Evolutionary conservation across 2,329 filamentous ascomycete genomes (phyloP), one percentile per base, ranked within the genome.

Genomic region (Clonostachys sp.): DNA sequence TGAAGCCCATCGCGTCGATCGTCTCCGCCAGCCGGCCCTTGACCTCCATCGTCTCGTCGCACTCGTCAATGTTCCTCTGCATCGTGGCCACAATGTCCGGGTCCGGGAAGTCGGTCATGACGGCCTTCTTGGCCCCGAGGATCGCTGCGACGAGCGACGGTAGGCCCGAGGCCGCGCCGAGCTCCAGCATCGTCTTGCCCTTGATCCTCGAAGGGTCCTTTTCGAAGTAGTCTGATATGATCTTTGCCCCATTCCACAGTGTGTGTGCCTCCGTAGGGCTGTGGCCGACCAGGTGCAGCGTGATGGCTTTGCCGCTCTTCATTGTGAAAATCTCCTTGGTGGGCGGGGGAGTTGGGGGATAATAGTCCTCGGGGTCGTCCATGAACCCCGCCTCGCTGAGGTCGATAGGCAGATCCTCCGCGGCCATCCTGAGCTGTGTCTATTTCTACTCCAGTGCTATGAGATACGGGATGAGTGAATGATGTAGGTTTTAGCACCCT

Each of bases 101-200:
- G 64, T 96, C 91, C 1, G 90, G 89, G 62, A 90, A 96, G 65
- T 97, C 91, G 8, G 91, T 95, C 56, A 92, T 84, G 10, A 96
- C 86, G 3, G 87, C 81, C 45, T 72, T 79, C 44, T 65, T 66
- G 4, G 91, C 91, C 13, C 87, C 89, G 38, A 86, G 76, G 34
- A 87, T 72, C 1, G 86, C 86, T 55, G 85, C 86, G 34, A 94
- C 82, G 12, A 96, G 79, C 61, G 86, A 87, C 1, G 91, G 90
- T 36, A 96, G 76, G 0, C 91, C 92, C 1, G 89, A 89, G 13
- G 89, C 92, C 4, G 92, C 91, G 43, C 92, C 92, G 20, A 96
- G 81, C 67, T 96, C 92, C 9, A 96, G 80, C 3, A 96, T 80
- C n/a, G 83, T 83, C 61, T 81, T 84, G 53, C 68, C 76, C 13